Base-by-base conservation (phyloP, 73 alveolate genomes). In the Stentor coeruleus region DNA sequence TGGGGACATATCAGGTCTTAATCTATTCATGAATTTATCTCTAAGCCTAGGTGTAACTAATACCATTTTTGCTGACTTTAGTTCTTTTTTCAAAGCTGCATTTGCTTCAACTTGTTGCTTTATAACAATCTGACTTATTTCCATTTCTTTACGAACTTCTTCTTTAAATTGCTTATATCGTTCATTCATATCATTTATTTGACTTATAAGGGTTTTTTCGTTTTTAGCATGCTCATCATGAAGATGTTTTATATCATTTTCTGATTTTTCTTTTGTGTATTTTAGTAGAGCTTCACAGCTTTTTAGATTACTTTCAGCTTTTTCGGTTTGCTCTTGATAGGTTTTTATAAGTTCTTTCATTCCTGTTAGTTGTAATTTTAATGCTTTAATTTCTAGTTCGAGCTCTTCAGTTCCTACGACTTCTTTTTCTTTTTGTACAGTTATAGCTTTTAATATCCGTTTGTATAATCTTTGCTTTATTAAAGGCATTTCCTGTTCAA, bases 41-140 rank as follows among this genome's bases (percentile, higher is more conserved):
- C 66, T 49, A 49, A 49, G 66, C 20, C 66, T 49, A 49, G 66
- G 66, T 11, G 66, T 49, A 6, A 49, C 66, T 49, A 49, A 49
- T 49, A 49, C 66, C 66, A 49, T 49, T 20, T 49, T 49, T 20
- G 66, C 66, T 11, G 66, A 11, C 20, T 49, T 49, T 20, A 49
- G 20, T 49, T 49, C 66, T 49, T 20, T 49, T 20, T 49, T 49
- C 66, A 49, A 49, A 49, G 66, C 20, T 11, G 6, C 20, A 49
- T 49, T 49, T 20, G 20, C 6, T 20, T 49, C 66, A 6, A 49
- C 66, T 20, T 49, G 66, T 49, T 49, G 66, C 66, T 49, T 49
- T 6, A 49, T 49, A 49, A 49, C 66, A 49, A 49, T 49, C 6
- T 6, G 20, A 49, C 20, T 49, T 11, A 49, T 49, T 20, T 49